These are phyloP conservation scores for Linum tenue DNA, from an alignment of 345 rosid species.

Conservation along the genomic window DNA sequence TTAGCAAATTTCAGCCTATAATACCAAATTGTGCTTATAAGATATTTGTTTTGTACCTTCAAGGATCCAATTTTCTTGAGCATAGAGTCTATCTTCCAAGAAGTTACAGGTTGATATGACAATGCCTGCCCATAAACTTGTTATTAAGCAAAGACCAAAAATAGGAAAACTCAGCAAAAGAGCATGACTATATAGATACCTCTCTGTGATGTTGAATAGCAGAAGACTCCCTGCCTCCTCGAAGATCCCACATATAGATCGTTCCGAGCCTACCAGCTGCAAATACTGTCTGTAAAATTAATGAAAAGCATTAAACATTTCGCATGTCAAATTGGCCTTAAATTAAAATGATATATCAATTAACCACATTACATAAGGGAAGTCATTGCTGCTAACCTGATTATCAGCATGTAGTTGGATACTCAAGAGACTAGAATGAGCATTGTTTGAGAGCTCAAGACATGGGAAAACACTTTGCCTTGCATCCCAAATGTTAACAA, in stretches of 20 bases:
- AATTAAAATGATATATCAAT: too few species aligned
- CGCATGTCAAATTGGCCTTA: too few species aligned
- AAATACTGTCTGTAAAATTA: conserved; percentile 41
- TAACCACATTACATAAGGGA: neutral
- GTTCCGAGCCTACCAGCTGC: conserved; percentile 70
- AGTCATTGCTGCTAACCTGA: conserved; percentile 42
- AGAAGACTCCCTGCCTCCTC: conserved; percentile 67
- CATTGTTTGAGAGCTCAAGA: conserved; percentile 48
- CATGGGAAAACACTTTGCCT: conserved; percentile 54
- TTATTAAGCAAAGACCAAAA: neutral
- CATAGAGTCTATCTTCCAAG: conserved; percentile 58
- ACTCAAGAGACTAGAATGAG: conserved; percentile 40
- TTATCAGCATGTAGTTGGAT: conserved; percentile 53
- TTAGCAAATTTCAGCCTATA: neutral
- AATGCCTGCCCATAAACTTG: conserved; percentile 27
- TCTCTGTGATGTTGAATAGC: conserved; percentile 61
- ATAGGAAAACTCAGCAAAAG: neutral
- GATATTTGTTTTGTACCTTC: conserved; percentile 29
- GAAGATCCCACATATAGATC: conserved; percentile 80
- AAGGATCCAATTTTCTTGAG: conserved; percentile 54
- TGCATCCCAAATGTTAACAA: conserved; percentile 78
- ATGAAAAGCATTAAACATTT: neutral
- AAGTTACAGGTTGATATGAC: conserved; percentile 36
- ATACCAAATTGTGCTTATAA: neutral
- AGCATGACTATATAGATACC: conserved; percentile 23